phyloP scores from a whole-genome alignment of 2,329 filamentous ascomycete genomes.

The Aspergillus novoparasiticus region DNA sequence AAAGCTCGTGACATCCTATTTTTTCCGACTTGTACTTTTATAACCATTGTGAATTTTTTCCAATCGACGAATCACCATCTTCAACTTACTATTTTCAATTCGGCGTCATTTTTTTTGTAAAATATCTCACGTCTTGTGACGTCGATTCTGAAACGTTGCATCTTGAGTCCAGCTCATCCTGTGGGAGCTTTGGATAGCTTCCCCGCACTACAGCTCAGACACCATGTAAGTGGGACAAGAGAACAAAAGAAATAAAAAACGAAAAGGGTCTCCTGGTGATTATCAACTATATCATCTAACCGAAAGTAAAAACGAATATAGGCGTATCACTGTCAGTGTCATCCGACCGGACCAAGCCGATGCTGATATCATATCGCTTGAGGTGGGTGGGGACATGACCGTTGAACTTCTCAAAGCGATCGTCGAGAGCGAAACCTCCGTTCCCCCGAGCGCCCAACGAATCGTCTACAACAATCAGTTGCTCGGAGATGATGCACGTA shows the following conservation, averaged over 20 bases:
- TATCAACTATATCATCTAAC: not conserved
- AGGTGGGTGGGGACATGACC: constrained; percentile 80
- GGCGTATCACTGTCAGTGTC: constrained; percentile 86
- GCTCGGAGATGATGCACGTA: constrained; percentile 75
- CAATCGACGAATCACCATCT: not conserved
- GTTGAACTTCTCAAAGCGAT: constrained; percentile 83
- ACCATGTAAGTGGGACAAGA: constrained; percentile 23
- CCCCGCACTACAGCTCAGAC: constrained; percentile 20
- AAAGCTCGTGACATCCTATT: not conserved
- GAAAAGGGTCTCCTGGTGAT: constrained; percentile 2
- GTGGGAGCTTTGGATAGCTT: constrained; percentile 14
- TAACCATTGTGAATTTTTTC: not conserved
- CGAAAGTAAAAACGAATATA: constrained; percentile 39
- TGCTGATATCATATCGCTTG: constrained; percentile 76
- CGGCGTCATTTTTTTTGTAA: not conserved
- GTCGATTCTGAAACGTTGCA: not conserved
- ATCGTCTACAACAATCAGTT: constrained; percentile 89
- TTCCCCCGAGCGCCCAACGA: constrained; percentile 73
- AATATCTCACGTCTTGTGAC: not conserved
- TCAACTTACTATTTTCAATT: not conserved
- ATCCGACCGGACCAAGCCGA: constrained; percentile 72
- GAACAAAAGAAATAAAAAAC: not conserved
- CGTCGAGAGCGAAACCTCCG: constrained; percentile 78
- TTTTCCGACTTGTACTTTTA: constrained; percentile 1
- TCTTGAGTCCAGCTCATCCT: no score